Percentiles rank a stretch among this genome's conserved stretches.
Evolutionary conservation across 495 filamentous ascomycete genomes (phyloP).

Genomic region (Lineolata rhizophorae): DNA sequence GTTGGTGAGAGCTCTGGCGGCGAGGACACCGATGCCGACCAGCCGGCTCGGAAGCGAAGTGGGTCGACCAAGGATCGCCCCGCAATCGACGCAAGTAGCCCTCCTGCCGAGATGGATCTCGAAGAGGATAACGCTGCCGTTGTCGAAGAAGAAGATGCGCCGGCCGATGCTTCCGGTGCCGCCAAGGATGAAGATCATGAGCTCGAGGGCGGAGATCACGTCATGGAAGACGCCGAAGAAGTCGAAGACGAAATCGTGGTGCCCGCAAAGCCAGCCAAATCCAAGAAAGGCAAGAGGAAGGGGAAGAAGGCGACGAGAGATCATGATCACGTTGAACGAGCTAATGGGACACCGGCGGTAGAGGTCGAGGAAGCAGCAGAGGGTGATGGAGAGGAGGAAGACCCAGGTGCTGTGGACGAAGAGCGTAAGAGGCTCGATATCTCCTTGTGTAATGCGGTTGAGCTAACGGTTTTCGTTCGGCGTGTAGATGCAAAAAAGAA

Average conservation of each 20-base stretch:
- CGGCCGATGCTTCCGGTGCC: no score
- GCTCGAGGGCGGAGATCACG: no score
- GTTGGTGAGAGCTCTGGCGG: slow-evolving; percentile 3
- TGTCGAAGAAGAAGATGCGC: slow-evolving; percentile 7
- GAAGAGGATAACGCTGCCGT: slow-evolving; percentile 6
- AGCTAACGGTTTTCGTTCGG: neutral
- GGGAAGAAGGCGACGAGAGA: slow-evolving; percentile 13
- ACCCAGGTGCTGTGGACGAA: slow-evolving; percentile 9
- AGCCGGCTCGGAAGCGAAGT: slow-evolving; percentile 35
- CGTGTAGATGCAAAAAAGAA: slow-evolving; percentile 51
- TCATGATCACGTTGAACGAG: slow-evolving; percentile 2
- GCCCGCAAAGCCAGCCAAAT: slow-evolving; percentile 8
- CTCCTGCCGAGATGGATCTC: no score
- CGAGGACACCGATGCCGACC: slow-evolving; percentile 23
- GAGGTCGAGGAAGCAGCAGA: slow-evolving; percentile 8
- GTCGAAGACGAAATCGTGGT: slow-evolving; percentile 6
- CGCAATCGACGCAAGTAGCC: no score
- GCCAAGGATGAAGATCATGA: no score
- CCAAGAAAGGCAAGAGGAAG: slow-evolving; percentile 14
- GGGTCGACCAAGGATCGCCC: no score
- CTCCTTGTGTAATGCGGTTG: neutral
- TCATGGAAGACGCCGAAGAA: slow-evolving; percentile 6
- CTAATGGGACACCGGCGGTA: slow-evolving; percentile 1
- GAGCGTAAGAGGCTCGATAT: slow-evolving; percentile 5
- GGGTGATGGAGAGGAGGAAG: slow-evolving; percentile 13